These are phyloP conservation scores for Pythium apleroticum DNA, from an alignment of 352 stramenopile species.

Conservation along the genomic window DNA sequence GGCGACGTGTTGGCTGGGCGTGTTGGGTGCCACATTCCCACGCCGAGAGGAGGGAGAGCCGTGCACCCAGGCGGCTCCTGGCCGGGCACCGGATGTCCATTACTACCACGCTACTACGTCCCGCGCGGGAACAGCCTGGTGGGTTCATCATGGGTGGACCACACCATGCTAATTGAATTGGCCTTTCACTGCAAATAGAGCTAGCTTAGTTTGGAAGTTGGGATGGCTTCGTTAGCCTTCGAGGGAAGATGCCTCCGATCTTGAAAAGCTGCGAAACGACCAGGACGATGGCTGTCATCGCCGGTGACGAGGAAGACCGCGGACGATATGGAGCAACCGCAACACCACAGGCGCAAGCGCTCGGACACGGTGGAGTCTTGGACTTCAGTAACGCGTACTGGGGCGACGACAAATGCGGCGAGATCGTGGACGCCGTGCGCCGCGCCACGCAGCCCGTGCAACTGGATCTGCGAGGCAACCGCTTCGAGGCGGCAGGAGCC, in stretches of 20 bases:
- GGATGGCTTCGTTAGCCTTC: neutral
- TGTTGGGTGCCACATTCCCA: neutral
- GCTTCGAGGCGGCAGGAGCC: slow-evolving; percentile 63
- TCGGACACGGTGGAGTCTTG: slow-evolving; percentile 29
- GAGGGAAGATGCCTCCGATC: slow-evolving; percentile 1
- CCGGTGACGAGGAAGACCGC: neutral
- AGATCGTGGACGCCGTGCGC: slow-evolving; percentile 51
- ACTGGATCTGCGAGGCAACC: slow-evolving; percentile 75
- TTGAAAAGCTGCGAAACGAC: slow-evolving; percentile 3
- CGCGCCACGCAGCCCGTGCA: slow-evolving; percentile 38
- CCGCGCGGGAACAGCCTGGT: neutral
- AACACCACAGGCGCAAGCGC: neutral
- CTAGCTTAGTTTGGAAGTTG: neutral
- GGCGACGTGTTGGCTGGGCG: neutral
- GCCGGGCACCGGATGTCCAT: neutral
- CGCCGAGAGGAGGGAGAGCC: neutral
- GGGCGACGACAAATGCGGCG: slow-evolving; percentile 62
- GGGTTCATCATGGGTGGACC: neutral
- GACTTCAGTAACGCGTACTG: slow-evolving; percentile 78
- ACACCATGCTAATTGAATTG: neutral
- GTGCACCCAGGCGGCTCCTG: slow-evolving; percentile 1
- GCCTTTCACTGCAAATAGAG: no score
- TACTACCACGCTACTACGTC: neutral
- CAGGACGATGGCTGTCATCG: neutral
- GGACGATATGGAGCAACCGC: neutral